phyloP scores from a whole-genome alignment of 257 asterid species.

The Jacaranda mimosifolia region DNA sequence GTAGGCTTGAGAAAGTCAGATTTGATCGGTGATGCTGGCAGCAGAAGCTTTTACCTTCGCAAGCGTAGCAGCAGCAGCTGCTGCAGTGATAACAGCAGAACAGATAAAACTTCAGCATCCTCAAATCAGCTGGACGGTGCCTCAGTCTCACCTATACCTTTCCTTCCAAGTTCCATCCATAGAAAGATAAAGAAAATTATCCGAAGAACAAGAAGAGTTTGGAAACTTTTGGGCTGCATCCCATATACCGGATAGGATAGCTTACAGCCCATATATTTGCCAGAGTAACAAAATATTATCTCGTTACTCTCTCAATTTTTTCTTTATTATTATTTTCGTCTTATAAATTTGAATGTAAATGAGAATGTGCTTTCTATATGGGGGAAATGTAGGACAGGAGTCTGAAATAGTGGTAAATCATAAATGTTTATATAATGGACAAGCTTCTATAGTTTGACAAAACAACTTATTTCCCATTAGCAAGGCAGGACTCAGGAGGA shows the following conservation, averaged over 20 bases:
- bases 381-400: background rate
- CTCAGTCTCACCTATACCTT: background rate
- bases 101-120: constrained; percentile 24
- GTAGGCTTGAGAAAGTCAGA: constrained; percentile 74
- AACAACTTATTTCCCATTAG: background rate
- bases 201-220: constrained; percentile 45
- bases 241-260: constrained; percentile 37
- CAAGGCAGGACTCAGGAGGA: background rate
- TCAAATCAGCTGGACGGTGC: background rate
- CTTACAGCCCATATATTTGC: background rate
- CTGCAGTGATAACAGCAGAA: background rate
- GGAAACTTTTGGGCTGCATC: constrained; percentile 63
- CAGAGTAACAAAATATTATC: constrained; percentile 37
- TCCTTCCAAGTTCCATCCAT: constrained; percentile 33
- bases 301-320: constrained; percentile 18
- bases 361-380: background rate
- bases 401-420: background rate
- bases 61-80: constrained; percentile 33
- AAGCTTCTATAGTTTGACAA: background rate
- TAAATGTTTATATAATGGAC: background rate
- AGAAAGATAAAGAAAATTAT: constrained; percentile 46
- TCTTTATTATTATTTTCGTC: background rate
- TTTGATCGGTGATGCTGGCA: constrained; percentile 69
- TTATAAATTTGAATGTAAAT: background rate
- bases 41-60: constrained; percentile 76